Base-by-base conservation (phyloP, 192 early-diverging fungal species). In the Coemansia sp. region DNA sequence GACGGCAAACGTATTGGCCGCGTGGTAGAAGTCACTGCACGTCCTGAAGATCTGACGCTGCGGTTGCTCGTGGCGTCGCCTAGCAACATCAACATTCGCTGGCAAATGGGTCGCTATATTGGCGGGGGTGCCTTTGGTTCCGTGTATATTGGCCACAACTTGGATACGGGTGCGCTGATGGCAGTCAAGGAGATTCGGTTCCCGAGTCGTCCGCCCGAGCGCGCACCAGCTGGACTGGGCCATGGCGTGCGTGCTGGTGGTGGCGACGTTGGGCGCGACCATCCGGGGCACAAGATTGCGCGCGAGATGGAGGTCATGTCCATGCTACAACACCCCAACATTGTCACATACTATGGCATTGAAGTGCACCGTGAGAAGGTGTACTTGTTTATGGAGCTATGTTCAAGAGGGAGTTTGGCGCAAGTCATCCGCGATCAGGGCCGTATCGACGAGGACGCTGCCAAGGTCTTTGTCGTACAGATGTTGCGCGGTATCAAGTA, bases 301-400 rank as follows among this genome's bases (percentile, higher is more conserved):
- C 93, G 94, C 39, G 95, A 96, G 75, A 96, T 96, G 93, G 88
- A 88, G 60, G 91, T 96, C 19, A 91, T 96, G 90, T 89, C 93
- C 64, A 89, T 92, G 85, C 80, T 96, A 60, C 85, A 92, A 70
- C 93, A 96, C 66, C 89, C 88, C 15, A 96, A 96, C 76, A 93
- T 96, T 71, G 91, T 96, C 36, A 86, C 88, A 41, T 96, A 96
- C 75, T 92, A 91, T 71, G 94, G 92, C 9, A 93, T 95, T 62
- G 95, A 96, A 71, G 93, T 96, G 22, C 93, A 92, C 71, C 86
- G 93, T 65, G 93, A 96, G 62, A 92, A 89, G 74, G 90, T 94
- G 10, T 90, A 89, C 51, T 84, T 94, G 53, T 96, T 96, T 75
- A 96, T 96, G 95, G 95, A 96, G 78, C 91, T 92, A 65, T 95